These are phyloP conservation scores for Beauveria asiatica DNA, from an alignment of 2,329 filamentous ascomycete species.

Conservation along the genomic window DNA sequence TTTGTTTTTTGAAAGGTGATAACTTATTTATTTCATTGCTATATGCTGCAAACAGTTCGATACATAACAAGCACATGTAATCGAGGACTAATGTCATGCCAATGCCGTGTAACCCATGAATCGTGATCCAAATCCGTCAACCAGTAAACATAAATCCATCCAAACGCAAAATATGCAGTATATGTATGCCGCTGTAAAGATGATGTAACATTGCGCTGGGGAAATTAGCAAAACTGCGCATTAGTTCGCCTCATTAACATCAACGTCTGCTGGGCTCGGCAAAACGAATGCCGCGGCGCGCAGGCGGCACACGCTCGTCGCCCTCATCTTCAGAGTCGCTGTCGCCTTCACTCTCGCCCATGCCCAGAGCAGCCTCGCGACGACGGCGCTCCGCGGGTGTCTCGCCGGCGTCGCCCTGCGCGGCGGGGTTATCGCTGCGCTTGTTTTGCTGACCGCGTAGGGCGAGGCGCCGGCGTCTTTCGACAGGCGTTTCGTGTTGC, in stretches of 20 bases:
- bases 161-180: background rate
- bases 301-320: constrained; percentile 41
- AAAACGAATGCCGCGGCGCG: constrained; percentile 51
- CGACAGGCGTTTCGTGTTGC: constrained; percentile 55
- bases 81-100: too few relatives aligned
- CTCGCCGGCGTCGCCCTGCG: constrained; percentile 42
- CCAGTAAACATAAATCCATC: background rate
- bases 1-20: too few relatives aligned
- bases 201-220: background rate
- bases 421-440: background rate
- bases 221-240: background rate
- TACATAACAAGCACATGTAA: too few relatives aligned
- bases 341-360: constrained; percentile 36
- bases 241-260: background rate
- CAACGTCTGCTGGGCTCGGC: constrained; percentile 34
- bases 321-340: constrained; percentile 49
- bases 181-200: background rate
- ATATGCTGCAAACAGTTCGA: too few relatives aligned
- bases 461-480: constrained; percentile 56
- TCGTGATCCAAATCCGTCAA: background rate
- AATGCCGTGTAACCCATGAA: too few relatives aligned
- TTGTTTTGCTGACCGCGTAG: constrained; percentile 27
- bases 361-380: constrained; percentile 64
- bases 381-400: constrained; percentile 67
- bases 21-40: too few relatives aligned